Evolutionary conservation across 805 yeast genomes (phyloP).

Genomic region (Clavispora santaluciae): DNA sequence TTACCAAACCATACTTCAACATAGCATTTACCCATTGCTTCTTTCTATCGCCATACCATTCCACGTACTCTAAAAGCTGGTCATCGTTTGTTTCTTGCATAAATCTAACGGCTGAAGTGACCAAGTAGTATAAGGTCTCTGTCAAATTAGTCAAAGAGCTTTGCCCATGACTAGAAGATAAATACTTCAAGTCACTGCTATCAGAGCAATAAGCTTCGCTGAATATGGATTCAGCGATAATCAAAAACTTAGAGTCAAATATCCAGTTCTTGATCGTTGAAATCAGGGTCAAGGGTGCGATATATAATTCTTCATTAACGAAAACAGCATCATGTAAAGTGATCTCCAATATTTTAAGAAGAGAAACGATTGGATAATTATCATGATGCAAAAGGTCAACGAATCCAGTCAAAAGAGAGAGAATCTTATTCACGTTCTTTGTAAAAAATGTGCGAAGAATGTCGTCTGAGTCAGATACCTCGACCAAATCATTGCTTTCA

Average conservation of each 20-base stretch:
- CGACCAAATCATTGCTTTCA: conserved; percentile 5
- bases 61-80: conserved; percentile 24
- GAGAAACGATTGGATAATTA: conserved; percentile 12
- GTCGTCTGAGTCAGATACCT: conserved; percentile 12
- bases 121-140: conserved; percentile 31
- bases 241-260: conserved; percentile 35
- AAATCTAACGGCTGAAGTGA: conserved; percentile 30
- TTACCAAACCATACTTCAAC: conserved; percentile 44
- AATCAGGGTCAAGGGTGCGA: conserved; percentile 23
- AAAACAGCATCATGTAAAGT: conserved; percentile 30
- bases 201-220: conserved; percentile 18
- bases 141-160: conserved; percentile 21
- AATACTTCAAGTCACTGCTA: conserved; percentile 1
- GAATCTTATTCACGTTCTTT: conserved; percentile 19
- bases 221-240: conserved; percentile 39
- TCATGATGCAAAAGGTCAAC: conserved; percentile 17
- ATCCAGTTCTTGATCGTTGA: conserved; percentile 43
- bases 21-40: conserved; percentile 57
- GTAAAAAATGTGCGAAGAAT: conserved; percentile 24
- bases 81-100: conserved; percentile 26
- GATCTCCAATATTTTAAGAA: conserved; percentile 21
- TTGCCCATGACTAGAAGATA: conserved; percentile 15
- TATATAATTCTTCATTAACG: conserved; percentile 37
- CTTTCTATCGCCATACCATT: conserved; percentile 31
- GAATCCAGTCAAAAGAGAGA: conserved; percentile 25